Evolutionary conservation across 73 alveolate genomes (phyloP).

Genomic region (Symbiodinium pilosum): DNA sequence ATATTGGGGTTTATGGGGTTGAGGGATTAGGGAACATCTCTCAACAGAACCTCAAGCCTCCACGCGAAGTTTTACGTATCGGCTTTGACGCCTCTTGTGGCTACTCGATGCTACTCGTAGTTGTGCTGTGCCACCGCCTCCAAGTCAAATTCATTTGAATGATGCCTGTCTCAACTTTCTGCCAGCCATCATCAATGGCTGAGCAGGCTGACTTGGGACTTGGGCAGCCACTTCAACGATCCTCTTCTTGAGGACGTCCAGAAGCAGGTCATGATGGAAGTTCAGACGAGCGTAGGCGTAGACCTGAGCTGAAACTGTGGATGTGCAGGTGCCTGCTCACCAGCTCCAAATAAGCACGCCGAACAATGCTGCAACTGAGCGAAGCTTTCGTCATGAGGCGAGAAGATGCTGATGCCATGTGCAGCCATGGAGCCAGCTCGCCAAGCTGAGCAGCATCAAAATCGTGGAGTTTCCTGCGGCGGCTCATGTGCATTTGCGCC

Average conservation of each 20-base stretch:
- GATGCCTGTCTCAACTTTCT: too few relatives aligned
- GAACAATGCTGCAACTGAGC: background rate
- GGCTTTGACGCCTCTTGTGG: too few relatives aligned
- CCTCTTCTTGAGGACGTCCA: constrained; percentile 84
- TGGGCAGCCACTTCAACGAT: constrained; percentile 22
- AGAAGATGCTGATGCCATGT: background rate
- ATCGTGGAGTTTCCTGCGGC: constrained; percentile 73
- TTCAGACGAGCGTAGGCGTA: constrained; percentile 81
- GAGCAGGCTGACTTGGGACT: too few relatives aligned
- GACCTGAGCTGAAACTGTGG: constrained; percentile 20
- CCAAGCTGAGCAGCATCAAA: constrained; percentile 85
- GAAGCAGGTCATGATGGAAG: constrained; percentile 58
- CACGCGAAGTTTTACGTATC: too few relatives aligned
- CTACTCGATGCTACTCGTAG: too few relatives aligned
- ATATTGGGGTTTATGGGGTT: too few relatives aligned
- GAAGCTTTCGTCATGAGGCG: background rate
- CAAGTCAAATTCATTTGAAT: too few relatives aligned
- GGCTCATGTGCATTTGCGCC: too few relatives aligned
- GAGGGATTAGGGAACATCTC: too few relatives aligned
- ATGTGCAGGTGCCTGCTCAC: background rate
- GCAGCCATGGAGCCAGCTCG: constrained; percentile 31
- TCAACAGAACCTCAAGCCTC: too few relatives aligned
- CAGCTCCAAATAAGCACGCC: background rate
- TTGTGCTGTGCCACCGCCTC: too few relatives aligned
- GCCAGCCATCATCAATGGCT: too few relatives aligned